Base-by-base conservation (phyloP, 2,329 filamentous ascomycete genomes). In the Monilinia vaccinii-corymbosi region DNA sequence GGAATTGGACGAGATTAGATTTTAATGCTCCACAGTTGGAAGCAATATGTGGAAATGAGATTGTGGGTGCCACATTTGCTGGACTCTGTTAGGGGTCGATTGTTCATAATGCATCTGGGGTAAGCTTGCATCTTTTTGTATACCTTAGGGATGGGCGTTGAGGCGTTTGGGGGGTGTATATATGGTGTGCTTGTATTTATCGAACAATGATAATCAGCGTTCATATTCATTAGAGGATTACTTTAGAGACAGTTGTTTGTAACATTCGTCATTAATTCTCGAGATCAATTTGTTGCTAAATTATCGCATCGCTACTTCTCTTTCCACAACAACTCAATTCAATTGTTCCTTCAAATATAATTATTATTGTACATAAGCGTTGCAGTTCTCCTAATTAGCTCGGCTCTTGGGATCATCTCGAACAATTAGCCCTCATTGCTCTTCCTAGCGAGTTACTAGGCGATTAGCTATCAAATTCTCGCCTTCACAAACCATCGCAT, bases 11-110 rank as follows among this genome's bases (percentile, higher is more conserved):
- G 14, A 67, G 64, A 21, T 49, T 42, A 25, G 68, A 71, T 58
- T 71, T 72, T 34, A 65, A 56, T 45, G 23, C 49, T 18, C 58
- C 62, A 31, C 70, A 72, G 51, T 56, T 71, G 48, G 53, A 68
- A 60, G 64, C 65, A 44, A 71, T 72, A 38, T 72, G 71, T 59
- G 71, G 70, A 13, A 65, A 61, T 11, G 65, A 65, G 11, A 63
- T 65, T 28, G 55, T 70, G 10, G 65, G 62, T 11, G 63, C 63
- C 23, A 68, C 64, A 16, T 65, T 67, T 62, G 62, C 56, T 14
- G 68, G 67, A 46, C 52, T 65, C n/a, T 62, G 55, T 9, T 45
- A 21, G 51, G 25, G 6, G 42, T 8, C 9, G 3, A 5, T 13
- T 45, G 42, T 40, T 32, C 11, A 44, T 44, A 44, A 31, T 55